phyloP scores from a whole-genome alignment of 164 flowering plant species.

The Cinnamomum chago region DNA sequence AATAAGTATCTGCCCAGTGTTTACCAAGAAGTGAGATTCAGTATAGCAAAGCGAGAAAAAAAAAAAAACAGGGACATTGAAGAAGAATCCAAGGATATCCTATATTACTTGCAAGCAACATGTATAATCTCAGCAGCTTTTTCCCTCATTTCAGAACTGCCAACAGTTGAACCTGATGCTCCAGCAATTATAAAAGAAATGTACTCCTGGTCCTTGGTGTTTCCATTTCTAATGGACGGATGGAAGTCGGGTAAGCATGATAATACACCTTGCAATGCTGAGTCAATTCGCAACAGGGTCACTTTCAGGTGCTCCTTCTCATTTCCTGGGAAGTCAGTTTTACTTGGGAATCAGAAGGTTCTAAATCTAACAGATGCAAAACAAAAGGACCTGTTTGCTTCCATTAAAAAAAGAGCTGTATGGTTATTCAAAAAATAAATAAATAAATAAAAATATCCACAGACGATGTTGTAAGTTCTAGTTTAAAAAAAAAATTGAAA shows the following conservation, averaged over 20 bases:
- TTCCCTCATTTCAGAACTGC: conserved; percentile 72
- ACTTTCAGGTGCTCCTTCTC: conserved; percentile 98
- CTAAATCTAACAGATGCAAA: neutral
- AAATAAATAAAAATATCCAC: too few relatives aligned
- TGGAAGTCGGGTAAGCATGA: conserved; percentile 97
- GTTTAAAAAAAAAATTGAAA: neutral
- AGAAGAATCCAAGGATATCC: neutral
- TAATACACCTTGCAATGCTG: conserved; percentile 89
- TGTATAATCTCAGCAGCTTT: conserved; percentile 80
- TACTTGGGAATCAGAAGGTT: conserved; percentile 14
- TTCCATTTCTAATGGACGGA: conserved; percentile 48
- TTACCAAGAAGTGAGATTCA: conserved; percentile 15
- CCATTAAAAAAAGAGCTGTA: too few relatives aligned
- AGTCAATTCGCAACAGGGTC: conserved; percentile 84
- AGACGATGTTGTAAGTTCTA: too few relatives aligned
- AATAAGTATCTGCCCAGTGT: conserved; percentile 60
- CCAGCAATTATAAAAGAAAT: conserved; percentile 73
- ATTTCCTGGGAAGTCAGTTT: conserved; percentile 42
- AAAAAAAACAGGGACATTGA: neutral
- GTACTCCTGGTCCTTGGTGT: conserved; percentile 30
- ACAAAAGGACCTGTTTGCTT: too few relatives aligned
- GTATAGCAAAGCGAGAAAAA: conserved; percentile 1
- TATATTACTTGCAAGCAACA: conserved; percentile 75
- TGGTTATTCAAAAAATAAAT: too few relatives aligned
- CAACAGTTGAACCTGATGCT: conserved; percentile 78